Conservation (phyloP, 192 early-diverging fungal genomes). For the Helicostylum pulchrum region DNA sequence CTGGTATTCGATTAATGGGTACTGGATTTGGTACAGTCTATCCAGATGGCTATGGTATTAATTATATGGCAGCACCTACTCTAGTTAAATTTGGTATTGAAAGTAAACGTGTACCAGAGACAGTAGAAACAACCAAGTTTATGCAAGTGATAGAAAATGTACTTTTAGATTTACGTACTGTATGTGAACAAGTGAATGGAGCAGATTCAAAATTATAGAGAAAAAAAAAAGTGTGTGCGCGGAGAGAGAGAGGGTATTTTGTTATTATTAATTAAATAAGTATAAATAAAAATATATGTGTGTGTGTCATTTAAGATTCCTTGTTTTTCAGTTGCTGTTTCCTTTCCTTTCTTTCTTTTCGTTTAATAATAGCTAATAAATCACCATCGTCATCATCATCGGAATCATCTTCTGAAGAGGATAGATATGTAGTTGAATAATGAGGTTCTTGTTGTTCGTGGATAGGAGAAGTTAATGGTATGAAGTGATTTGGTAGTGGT, state of each 20-base stretch:
- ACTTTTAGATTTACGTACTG: conserved; percentile 30
- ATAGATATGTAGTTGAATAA: not conserved
- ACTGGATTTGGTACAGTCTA: conserved; percentile 87
- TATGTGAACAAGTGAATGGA: conserved; percentile 32
- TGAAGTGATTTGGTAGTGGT: not conserved
- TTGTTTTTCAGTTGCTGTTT: not conserved
- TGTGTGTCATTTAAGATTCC: not conserved
- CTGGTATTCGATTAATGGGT: conserved; percentile 62
- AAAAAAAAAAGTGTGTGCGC: not conserved
- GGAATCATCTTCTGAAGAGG: not conserved
- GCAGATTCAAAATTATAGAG: conserved; percentile 5
- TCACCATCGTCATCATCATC: conserved; percentile 12
- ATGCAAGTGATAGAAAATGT: conserved; percentile 5
- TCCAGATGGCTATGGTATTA: conserved; percentile 83
- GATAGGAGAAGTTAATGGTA: too few species aligned
- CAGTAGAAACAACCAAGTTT: conserved; percentile 21
- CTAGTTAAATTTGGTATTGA: conserved; percentile 80
- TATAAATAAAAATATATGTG: not conserved
- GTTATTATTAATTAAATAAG: not conserved
- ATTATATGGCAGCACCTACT: conserved; percentile 70
- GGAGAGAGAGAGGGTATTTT: not conserved
- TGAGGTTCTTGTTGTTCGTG: too few species aligned
- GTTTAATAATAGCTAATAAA: conserved; percentile 1
- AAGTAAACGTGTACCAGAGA: conserved; percentile 51
- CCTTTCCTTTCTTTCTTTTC: conserved; percentile 7